A percentile compares a stretch with the other conserved stretches of the same genome.
phyloP scores from a whole-genome alignment of 148 eudicot genomes.

The Talinum fruticosum region DNA sequence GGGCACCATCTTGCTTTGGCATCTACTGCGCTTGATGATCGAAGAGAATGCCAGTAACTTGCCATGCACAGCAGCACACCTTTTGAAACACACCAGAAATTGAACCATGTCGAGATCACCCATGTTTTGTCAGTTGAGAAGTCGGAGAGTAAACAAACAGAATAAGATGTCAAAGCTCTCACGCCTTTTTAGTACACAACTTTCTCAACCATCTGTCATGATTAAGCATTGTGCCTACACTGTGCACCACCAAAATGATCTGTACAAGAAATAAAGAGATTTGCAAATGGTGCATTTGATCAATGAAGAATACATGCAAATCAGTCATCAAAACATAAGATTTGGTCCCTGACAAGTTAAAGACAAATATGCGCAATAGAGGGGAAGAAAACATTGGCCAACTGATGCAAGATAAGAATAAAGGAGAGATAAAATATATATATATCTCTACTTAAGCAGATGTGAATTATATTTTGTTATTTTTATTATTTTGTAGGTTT shows the following conservation, averaged over 20 bases:
- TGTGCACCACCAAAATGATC: slow-evolving; percentile 90
- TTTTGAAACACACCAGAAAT: slow-evolving; percentile 7
- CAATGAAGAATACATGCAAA: neutral
- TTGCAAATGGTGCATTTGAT: neutral
- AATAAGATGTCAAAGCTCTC: slow-evolving; percentile 10
- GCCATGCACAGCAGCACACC: neutral
- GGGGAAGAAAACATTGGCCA: neutral
- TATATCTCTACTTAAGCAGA: no score
- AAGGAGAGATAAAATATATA: no score
- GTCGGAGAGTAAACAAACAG: neutral
- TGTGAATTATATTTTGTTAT: no score
- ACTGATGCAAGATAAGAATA: no score
- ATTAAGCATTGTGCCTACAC: slow-evolving; percentile 81
- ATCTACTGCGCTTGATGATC: neutral
- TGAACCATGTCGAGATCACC: neutral
- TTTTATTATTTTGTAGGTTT: no score
- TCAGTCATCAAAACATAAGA: neutral
- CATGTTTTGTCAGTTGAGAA: slow-evolving; percentile 4
- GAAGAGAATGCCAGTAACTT: neutral
- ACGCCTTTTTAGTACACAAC: slow-evolving; percentile 24
- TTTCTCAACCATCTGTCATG: slow-evolving; percentile 76
- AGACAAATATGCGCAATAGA: neutral
- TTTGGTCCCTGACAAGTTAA: neutral
- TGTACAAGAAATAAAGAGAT: slow-evolving; percentile 25
- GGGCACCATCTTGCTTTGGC: neutral